A percentile compares a stretch with the other conserved stretches of the same genome.
Conservation (phyloP, 176 grass and related monocot species). For the sorghum (Sorghum bicolor) region DNA sequence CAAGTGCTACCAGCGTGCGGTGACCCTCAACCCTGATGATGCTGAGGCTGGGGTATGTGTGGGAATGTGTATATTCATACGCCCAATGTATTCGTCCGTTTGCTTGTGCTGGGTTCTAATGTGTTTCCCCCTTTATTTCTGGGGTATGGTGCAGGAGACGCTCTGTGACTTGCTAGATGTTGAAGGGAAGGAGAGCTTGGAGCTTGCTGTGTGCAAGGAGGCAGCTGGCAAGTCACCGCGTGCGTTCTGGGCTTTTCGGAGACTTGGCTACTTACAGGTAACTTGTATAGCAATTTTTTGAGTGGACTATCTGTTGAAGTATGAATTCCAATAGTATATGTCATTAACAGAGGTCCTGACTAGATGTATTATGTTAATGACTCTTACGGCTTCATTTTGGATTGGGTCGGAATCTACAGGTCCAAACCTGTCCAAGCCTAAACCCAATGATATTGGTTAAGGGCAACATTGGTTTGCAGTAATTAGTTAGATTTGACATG, state of each 20-base stretch:
- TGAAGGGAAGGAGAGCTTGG: slow-evolving; percentile 89
- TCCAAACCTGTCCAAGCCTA: not conserved
- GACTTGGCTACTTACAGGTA: slow-evolving; percentile 97
- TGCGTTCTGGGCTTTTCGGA: slow-evolving; percentile 79
- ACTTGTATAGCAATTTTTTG: slow-evolving; percentile 20
- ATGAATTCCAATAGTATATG: not conserved
- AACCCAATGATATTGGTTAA: not conserved
- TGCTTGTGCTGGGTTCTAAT: slow-evolving; percentile 21
- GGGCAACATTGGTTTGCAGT: not conserved
- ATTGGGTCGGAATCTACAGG: not conserved
- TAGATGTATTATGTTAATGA: not conserved
- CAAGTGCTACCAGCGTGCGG: slow-evolving; percentile 82
- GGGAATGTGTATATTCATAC: not conserved
- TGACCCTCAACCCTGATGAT: slow-evolving; percentile 61
- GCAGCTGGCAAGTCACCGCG: slow-evolving; percentile 67
- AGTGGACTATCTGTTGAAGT: not conserved
- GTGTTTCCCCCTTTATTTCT: slow-evolving; percentile 14
- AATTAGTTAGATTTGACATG: not conserved
- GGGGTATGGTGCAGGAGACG: slow-evolving; percentile 43
- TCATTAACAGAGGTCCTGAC: not conserved
- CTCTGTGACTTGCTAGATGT: slow-evolving; percentile 80
- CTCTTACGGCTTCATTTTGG: not conserved
- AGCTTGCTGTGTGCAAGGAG: slow-evolving; percentile 83
- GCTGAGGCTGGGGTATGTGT: slow-evolving; percentile 74
- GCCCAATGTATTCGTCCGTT: slow-evolving; percentile 14